Base-by-base conservation (phyloP, 192 early-diverging fungal genomes). In the Helicostylum pulchrum region DNA sequence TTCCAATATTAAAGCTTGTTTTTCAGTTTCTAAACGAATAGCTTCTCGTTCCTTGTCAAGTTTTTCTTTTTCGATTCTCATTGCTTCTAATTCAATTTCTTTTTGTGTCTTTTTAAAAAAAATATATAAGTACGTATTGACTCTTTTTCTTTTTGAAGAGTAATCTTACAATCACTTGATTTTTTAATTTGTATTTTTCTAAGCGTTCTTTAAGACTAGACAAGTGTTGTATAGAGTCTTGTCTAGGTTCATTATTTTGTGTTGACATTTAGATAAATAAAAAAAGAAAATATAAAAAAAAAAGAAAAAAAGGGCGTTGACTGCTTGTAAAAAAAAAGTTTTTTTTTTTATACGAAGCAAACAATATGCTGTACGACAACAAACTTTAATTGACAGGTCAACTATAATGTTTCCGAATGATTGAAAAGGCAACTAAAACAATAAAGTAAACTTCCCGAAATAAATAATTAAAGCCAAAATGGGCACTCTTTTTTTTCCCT, bases 371-470 rank as follows among this genome's bases (percentile, higher is more conserved):
- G 36, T 39, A 39, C 36, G 36, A 39, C 31, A 36, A 56, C 34
- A 56, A 56, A 19, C 54, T 34, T 21, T 56, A 36, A 56, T 17
- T 56, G 54, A 56, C 34, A 56, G 31, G 54, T 56, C 31, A 39
- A 17, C 8, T 9, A 20, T 17, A 36, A 34, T 39, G 34, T 56
- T 56, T 17, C 9, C 34, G 31, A 56, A 56, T 34, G 34, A 56
- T 39, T 39, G 31, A 34, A 4, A 23, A 51, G 15, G 14, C 34
- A 55, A 34, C 17, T 55, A 19, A 39, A 39, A 4, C 36, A 39
- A 39, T 32, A n/a, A n/a, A n/a, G 36, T 55, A 36, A 19, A 7
- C 14, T 53, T 53, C 8, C 36, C 36, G 36, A 39, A 39, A 39
- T 26, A 26, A n/a, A 26, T 26, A 26, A 26, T 26, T 26, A 26